Evolutionary conservation across 257 asterid species (phyloP), one percentile per base, ranked within the genome.

Genomic region (Galeopsis tetrahit): DNA sequence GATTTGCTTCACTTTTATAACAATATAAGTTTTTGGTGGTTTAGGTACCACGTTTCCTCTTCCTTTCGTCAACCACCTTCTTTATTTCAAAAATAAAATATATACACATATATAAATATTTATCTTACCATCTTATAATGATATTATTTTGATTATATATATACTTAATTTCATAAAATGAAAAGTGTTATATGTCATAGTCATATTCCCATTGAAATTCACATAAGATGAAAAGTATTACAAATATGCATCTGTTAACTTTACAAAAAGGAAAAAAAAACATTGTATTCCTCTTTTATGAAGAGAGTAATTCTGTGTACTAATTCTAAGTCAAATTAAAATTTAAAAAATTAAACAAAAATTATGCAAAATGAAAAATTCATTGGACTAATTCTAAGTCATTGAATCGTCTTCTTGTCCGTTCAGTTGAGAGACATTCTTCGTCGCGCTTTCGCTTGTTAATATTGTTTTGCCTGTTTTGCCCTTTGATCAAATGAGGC

Each of bases 401-500:
- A 61, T 63, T 78, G 7, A 71, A 81, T 80, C 86, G 82, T 62
- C 81, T 48, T 70, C 86, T 84, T 51, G 75, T 69, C 48, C 87
- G 74, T 43, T 79, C 85, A 21, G 92, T 79, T 5, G 88, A 85
- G 38, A 79, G 56, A 36, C 81, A 74, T 69, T 81, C 88, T 34
- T 83, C 86, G 1, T 38, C 63, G 10, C 78, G 55, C 76, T 77
- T 81, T 57, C 85, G 77, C 73, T 81, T 81, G 71, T 80, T 72
- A 6, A 78, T 51, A 55, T n/a, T 49, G 14, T 68, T 70, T 60
- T 71, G 72, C 4, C 32, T 56, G 34, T 70, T 43, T 28, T 56
- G 66, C 15, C 78, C 79, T 48, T 51, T 82, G 83, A 85, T 61
- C 34, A 85, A 64, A 72, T 85, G 85, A 5, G 86, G 84, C 83